Base-by-base conservation (phyloP, 495 filamentous ascomycete species). In the Aspergillus sparsus region DNA sequence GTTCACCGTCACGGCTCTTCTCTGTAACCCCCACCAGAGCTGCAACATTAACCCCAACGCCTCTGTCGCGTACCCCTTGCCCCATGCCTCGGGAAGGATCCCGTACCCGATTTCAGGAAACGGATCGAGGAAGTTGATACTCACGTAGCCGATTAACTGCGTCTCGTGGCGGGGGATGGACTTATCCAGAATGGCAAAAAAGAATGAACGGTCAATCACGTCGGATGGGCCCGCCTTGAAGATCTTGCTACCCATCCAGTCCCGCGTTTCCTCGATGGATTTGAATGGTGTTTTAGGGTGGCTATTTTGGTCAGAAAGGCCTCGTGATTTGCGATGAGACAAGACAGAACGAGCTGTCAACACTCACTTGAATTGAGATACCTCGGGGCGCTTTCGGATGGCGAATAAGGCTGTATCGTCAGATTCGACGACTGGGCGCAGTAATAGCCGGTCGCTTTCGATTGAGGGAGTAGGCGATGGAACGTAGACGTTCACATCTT, bases 51-150 rank as follows among this genome's bases (percentile, higher is more conserved):
- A 8, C 33, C 21, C n/a, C 32, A 53, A 11, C 12, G 32, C 50
- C 32, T 53, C 50, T 7, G 50, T 53, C 15, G 50, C 32, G 35
- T 36, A 53, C 15, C 50, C 50, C 15, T 53, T 53, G n/a, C 50
- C 50, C 50, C 50, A 53, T 8, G n/a, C 33, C 5, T 37, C 50
- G 2, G 50, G 50, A 0, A 36, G 31, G 5, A 53, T 7, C 12
- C 32, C 35, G 9, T 37, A 53, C 50, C 50, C 50, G 12, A 53
- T 37, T 15, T 53, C 50, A 0, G 50, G 50, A n/a, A 13, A n/a
- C 31, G 50, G 50, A 16, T 53, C 33, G 6, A 53, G 10, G 13
- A 9, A 16, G 12, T 53, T 53, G 10, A 53, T 36, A 36, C 50
- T 16, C 12, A 53, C 50, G 12, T 53, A 53, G 7, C 50, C 50